phyloP scores from a whole-genome alignment of 176 grass and related monocot species.

The maize (Zea mays) region DNA sequence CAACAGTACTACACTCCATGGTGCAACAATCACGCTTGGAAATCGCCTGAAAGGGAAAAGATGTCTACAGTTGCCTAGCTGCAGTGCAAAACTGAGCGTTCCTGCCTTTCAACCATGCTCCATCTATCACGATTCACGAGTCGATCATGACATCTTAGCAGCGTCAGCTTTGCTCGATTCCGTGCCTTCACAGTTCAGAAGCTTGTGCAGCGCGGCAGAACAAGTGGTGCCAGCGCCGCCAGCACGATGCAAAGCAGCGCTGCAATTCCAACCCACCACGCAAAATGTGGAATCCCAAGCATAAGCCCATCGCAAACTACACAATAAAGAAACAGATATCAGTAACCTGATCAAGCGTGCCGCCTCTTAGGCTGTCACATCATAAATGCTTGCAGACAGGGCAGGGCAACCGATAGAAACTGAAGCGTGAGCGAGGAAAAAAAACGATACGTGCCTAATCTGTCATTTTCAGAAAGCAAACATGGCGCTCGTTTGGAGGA shows the following conservation, averaged over 20 bases:
- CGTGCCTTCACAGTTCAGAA: slow-evolving; percentile 33
- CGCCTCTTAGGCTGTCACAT: neutral
- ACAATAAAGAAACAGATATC: slow-evolving; percentile 5
- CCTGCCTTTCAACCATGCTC: neutral
- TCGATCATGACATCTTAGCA: slow-evolving; percentile 47
- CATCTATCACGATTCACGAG: slow-evolving; percentile 31
- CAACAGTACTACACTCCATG: neutral
- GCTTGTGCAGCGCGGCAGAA: slow-evolving; percentile 53
- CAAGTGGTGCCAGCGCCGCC: slow-evolving; percentile 48
- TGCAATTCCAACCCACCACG: slow-evolving; percentile 74
- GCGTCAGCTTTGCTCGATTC: slow-evolving; percentile 4
- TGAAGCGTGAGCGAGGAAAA: neutral
- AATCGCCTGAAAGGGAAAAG: neutral
- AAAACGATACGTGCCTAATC: neutral
- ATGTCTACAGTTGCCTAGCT: slow-evolving; percentile 21
- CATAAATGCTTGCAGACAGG: neutral
- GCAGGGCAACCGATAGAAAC: neutral
- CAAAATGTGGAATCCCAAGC: slow-evolving; percentile 61
- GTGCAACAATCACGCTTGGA: neutral
- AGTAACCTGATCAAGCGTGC: neutral
- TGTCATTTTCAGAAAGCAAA: neutral
- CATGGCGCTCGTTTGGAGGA: neutral
- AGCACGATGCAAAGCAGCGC: slow-evolving; percentile 61
- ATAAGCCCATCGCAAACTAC: slow-evolving; percentile 78
- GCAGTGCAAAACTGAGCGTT: slow-evolving; percentile 9